phyloP scores from a whole-genome alignment of 2,329 filamentous ascomycete species.

The Penicillium sp. region DNA sequence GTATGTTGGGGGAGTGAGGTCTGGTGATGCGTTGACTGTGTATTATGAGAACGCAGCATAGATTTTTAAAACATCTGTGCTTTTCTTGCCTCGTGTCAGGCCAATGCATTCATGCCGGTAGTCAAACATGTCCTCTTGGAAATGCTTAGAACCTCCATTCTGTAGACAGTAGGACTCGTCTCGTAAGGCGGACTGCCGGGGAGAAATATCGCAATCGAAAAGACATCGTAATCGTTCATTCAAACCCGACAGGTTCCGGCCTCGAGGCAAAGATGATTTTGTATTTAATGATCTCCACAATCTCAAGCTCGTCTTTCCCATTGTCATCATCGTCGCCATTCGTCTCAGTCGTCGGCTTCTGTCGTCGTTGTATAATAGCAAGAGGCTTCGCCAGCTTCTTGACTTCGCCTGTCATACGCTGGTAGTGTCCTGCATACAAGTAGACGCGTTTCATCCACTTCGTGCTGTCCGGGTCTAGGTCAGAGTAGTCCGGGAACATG shows the following conservation, averaged over 20 bases:
- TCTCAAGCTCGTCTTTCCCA: conserved; percentile 49
- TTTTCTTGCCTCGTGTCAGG: neutral
- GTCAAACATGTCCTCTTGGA: too few relatives aligned
- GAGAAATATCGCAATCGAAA: neutral
- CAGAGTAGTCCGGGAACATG: conserved; percentile 70
- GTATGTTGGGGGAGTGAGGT: conserved; percentile 23
- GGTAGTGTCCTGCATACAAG: conserved; percentile 82
- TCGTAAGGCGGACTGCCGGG: too few relatives aligned
- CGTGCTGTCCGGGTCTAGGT: conserved; percentile 44
- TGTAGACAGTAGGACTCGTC: neutral
- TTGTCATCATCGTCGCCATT: conserved; percentile 7
- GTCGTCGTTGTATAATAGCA: conserved; percentile 66
- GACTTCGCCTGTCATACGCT: conserved; percentile 83
- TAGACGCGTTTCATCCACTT: conserved; percentile 89
- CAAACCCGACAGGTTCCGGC: conserved; percentile 72
- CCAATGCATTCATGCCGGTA: neutral
- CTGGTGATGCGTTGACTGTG: conserved; percentile 35
- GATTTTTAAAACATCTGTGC: neutral
- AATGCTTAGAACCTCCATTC: neutral
- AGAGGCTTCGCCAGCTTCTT: conserved; percentile 78
- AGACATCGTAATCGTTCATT: neutral
- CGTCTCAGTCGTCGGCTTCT: neutral
- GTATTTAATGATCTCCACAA: conserved; percentile 81
- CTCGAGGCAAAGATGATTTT: conserved; percentile 81
- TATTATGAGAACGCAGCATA: conserved; percentile 36